These are phyloP conservation scores for Boletus pseudopeckii DNA, from an alignment of 768 basidiomycete genomes.

Conservation along the genomic window DNA sequence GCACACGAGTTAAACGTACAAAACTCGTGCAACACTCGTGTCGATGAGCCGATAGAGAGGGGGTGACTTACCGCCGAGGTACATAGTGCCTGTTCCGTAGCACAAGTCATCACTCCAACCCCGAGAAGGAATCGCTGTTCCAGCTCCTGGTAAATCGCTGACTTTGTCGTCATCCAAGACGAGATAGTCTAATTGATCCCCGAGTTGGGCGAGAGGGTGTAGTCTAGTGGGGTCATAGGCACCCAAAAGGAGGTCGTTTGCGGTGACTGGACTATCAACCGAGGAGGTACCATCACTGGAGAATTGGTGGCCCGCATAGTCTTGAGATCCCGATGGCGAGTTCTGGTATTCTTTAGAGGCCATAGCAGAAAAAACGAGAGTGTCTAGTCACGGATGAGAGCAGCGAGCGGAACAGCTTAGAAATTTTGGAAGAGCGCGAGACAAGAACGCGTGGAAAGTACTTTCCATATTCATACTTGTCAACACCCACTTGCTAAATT, in stretches of 20 bases:
- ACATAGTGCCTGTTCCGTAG: slow-evolving; percentile 99
- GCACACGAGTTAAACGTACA: slow-evolving; percentile 48
- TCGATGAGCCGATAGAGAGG: slow-evolving; percentile 57
- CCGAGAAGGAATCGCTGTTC: slow-evolving; percentile 88
- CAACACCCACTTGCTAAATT: slow-evolving; percentile 6
- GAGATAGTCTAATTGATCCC: slow-evolving; percentile 93
- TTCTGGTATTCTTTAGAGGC: slow-evolving; percentile 25
- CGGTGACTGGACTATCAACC: slow-evolving; percentile 64
- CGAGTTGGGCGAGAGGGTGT: slow-evolving; percentile 90
- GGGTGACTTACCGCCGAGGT: slow-evolving; percentile 84
- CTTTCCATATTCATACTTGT: slow-evolving; percentile 6
- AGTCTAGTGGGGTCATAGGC: slow-evolving; percentile 89
- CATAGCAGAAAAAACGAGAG: slow-evolving; percentile 22
- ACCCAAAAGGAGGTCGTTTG: slow-evolving; percentile 81
- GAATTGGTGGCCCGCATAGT: slow-evolving; percentile 44
- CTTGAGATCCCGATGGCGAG: slow-evolving; percentile 40
- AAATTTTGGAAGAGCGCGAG: slow-evolving; percentile 33
- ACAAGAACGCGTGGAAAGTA: slow-evolving; percentile 17
- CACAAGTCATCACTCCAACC: slow-evolving; percentile 99
- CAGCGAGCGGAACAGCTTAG: slow-evolving; percentile 14
- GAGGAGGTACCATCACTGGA: slow-evolving; percentile 39
- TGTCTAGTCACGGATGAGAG: slow-evolving; percentile 17
- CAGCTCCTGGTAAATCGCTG: slow-evolving; percentile 83
- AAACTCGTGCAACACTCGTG: slow-evolving; percentile 44
- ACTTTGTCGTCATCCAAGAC: slow-evolving; percentile 96